Conservation (phyloP, 2,329 filamentous ascomycete species). For the Penicillium sp. region DNA sequence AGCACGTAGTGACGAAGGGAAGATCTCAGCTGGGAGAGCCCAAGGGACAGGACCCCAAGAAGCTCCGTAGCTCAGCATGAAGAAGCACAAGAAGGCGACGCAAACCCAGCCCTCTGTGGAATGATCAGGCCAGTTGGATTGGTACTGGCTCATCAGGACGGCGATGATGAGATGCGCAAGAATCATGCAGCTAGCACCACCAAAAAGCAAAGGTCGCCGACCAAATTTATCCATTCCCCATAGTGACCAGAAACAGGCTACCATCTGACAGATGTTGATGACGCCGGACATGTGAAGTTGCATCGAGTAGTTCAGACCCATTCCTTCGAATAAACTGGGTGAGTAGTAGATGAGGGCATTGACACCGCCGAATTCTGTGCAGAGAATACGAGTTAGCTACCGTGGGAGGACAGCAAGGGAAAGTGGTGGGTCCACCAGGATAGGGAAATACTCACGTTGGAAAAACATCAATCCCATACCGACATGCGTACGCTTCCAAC, state of each 20-base stretch:
- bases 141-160: constrained; percentile 19
- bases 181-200: constrained; percentile 26
- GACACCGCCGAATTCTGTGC: constrained; percentile 44
- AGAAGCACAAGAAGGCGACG: constrained; percentile 16
- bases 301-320: constrained; percentile 28
- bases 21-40: constrained; percentile 39
- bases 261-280: constrained; percentile 33
- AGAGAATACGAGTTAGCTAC: constrained; percentile 41
- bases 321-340: constrained; percentile 40
- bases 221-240: constrained; percentile 32
- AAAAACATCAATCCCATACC: constrained; percentile 44
- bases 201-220: constrained; percentile 23
- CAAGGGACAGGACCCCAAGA: constrained; percentile 37
- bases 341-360: constrained; percentile 51
- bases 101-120: constrained; percentile 17
- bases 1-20: constrained; percentile 31
- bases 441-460: constrained; percentile 32
- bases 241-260: constrained; percentile 28
- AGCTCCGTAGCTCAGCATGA: constrained; percentile 19
- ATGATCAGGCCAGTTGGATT: constrained; percentile 20
- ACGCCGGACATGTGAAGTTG: constrained; percentile 25
- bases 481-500: constrained; percentile 46
- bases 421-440: neutral
- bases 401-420: neutral
- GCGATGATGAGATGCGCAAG: constrained; percentile 31